These are phyloP conservation scores for Lentinula guzmanii DNA, from an alignment of 768 basidiomycete species.

Conservation along the genomic window DNA sequence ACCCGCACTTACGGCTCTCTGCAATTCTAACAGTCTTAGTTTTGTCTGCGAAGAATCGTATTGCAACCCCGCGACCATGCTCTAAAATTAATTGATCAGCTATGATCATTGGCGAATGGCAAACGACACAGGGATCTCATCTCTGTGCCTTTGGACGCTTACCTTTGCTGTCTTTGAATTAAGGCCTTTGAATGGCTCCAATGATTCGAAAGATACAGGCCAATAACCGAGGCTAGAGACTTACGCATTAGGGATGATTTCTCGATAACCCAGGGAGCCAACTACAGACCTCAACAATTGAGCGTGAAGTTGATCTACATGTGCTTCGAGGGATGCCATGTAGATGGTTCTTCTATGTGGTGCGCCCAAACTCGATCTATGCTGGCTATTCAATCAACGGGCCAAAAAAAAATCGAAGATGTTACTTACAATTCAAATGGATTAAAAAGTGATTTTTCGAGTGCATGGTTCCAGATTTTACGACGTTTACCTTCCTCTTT, in stretches of 20 bases:
- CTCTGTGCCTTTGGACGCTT: conserved; percentile 1
- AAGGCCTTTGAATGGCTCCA: conserved; percentile 63
- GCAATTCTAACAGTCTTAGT: conserved; percentile 61
- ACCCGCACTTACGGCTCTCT: conserved; percentile 50
- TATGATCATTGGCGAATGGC: background rate
- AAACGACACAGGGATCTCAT: background rate
- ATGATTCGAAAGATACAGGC: conserved; percentile 49
- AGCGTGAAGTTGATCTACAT: conserved; percentile 62
- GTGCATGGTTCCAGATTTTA: conserved; percentile 72
- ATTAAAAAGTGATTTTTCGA: conserved; percentile 67
- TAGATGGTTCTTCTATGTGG: conserved; percentile 68
- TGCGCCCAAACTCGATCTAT: conserved; percentile 59
- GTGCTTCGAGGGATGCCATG: conserved; percentile 65
- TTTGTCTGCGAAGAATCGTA: conserved; percentile 55
- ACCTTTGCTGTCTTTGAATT: conserved; percentile 77
- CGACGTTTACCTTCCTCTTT: conserved; percentile 60
- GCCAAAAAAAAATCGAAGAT: background rate
- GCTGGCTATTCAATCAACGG: background rate
- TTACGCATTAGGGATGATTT: background rate
- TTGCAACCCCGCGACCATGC: conserved; percentile 68
- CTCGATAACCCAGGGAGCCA: background rate
- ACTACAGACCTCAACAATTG: conserved; percentile 38
- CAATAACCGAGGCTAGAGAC: conserved; percentile 37
- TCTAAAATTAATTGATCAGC: conserved; percentile 30
- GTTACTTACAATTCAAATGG: conserved; percentile 57